Evolutionary conservation across 345 rosid genomes (phyloP), one percentile per base, ranked within the genome.

Genomic region (Zanthoxylum bungeanum): DNA sequence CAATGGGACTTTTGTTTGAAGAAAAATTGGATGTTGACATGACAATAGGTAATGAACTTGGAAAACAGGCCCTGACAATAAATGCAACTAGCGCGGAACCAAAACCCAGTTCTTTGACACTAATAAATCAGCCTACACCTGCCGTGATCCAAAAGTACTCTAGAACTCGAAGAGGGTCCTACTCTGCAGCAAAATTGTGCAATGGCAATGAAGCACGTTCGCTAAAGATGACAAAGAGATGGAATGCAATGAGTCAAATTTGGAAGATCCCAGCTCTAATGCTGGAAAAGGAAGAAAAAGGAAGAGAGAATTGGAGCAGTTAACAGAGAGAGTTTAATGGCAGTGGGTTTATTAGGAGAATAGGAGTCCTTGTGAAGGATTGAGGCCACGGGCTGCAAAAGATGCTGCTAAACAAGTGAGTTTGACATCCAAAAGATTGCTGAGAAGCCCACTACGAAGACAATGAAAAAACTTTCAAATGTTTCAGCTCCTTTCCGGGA

Each of bases 321-420:
- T 72, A 71, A 66, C 77, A 7, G 84, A 84, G 58, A 76, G 73
- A 79, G 57, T 46, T 64, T 24, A 60, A 59, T 60, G 37, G 66
- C 71, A 60, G 72, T 68, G 85, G 83, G 77, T 96, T 91, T 73
- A 89, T 91, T 42, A 87, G 83, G n/a, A n/a, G n/a, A n/a, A n/a
- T n/a, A n/a, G n/a, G 85, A 79, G 99, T 76, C 99, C 99, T 56
- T 96, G 99, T 77, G 98, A 96, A 93, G 93, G 99, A 51, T 81
- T 96, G 86, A 95, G 99, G 78, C 82, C 97, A 27, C 87, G 97
- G 83, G 81, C 81, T 7, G 73, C 68, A 70, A 85, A 82, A 81
- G 84, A 82, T 46, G 64, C 58, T 47, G 58, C 71, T 22, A 47
- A 46, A 80, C 68, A 59, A 77, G 69, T 52, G 77, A 61, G 60